Percentiles rank a stretch among this genome's conserved stretches.
Evolutionary conservation across 2,329 filamentous ascomycete genomes (phyloP).

Genomic region (Xylaria sp.): DNA sequence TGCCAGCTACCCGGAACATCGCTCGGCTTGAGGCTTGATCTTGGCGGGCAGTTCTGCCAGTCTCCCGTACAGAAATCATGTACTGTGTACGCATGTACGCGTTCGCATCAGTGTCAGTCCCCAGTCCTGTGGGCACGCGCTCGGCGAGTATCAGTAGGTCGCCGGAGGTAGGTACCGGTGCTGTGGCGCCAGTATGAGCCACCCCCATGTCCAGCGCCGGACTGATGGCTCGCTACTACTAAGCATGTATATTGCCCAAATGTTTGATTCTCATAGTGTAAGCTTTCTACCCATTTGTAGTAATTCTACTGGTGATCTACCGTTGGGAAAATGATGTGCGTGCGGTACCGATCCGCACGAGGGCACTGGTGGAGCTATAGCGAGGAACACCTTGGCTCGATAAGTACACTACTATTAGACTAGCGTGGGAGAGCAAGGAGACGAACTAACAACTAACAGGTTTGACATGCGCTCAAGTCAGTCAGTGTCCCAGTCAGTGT

Average conservation of each 20-base stretch:
- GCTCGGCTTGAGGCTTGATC: slow-evolving; percentile 4
- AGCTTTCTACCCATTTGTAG: slow-evolving; percentile 9
- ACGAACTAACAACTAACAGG: not conserved
- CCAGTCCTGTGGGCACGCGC: slow-evolving; percentile 7
- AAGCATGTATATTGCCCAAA: slow-evolving; percentile 15
- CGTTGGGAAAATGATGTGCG: slow-evolving; percentile 29
- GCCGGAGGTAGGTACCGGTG: slow-evolving; percentile 6
- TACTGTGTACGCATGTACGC: not conserved
- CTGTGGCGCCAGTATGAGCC: slow-evolving; percentile 1
- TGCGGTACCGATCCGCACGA: slow-evolving; percentile 28
- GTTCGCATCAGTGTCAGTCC: not conserved
- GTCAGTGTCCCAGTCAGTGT: not conserved
- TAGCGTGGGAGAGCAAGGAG: not conserved
- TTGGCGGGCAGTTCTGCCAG: not conserved
- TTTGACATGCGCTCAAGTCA: not conserved
- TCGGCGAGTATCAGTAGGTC: not conserved
- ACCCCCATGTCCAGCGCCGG: not conserved
- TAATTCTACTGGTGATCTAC: slow-evolving; percentile 18
- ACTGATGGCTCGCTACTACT: not conserved
- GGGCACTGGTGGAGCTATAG: slow-evolving; percentile 3
- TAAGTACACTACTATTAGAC: not conserved
- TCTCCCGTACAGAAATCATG: slow-evolving; percentile 10
- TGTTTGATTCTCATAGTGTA: not conserved
- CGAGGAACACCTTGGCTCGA: not conserved
- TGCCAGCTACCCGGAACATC: slow-evolving; percentile 35